Evolutionary conservation across 495 filamentous ascomycete genomes (phyloP).

Genomic region (Elaphomyces granulatus): DNA sequence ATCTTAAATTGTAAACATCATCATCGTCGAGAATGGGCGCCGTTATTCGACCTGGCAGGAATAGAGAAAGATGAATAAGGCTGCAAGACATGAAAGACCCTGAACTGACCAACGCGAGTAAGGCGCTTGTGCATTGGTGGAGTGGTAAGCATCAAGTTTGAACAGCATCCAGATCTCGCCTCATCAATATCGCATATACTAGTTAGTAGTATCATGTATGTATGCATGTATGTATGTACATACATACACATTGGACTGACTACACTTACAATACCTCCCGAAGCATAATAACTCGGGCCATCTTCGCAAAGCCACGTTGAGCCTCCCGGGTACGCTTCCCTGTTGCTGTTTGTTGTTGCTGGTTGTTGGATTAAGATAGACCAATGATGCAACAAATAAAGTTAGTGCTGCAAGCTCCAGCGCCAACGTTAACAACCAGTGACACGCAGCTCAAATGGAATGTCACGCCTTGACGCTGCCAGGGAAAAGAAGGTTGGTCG

Average conservation of each 20-base stretch:
- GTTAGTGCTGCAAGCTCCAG: background rate
- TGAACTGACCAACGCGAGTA: background rate
- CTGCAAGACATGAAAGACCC: background rate
- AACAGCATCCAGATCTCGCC: background rate
- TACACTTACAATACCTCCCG: too few relatives aligned
- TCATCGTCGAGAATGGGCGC: background rate
- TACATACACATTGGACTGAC: background rate
- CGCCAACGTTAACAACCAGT: background rate
- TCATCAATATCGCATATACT: background rate
- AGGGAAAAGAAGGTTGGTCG: background rate
- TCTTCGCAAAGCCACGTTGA: conserved; percentile 1
- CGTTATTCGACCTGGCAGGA: background rate
- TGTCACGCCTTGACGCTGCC: background rate
- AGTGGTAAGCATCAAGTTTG: background rate
- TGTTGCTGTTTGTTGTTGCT: too few relatives aligned
- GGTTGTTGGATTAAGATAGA: background rate
- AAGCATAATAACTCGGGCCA: too few relatives aligned
- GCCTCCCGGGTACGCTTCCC: background rate
- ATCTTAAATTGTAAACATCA: too few relatives aligned
- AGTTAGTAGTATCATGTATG: background rate
- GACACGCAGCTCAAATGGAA: background rate
- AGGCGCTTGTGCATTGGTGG: background rate
- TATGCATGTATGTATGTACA: background rate
- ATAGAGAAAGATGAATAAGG: conserved; percentile 5
- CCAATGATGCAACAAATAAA: background rate